phyloP scores from a whole-genome alignment of 345 rosid genomes.

The Gossypium anomalum region DNA sequence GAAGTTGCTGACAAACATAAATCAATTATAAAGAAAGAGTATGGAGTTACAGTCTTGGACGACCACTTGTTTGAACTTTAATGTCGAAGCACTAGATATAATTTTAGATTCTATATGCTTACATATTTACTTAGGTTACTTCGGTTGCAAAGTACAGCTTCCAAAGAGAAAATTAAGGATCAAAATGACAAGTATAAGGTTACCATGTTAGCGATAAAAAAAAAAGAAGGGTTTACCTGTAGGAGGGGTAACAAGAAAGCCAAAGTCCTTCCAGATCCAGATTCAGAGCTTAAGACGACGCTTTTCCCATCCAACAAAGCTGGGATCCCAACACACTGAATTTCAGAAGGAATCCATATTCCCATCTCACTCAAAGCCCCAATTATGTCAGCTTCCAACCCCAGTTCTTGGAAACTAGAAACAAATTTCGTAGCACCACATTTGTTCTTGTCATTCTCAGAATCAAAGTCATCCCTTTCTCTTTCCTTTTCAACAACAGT shows the following conservation, averaged over 20 bases:
- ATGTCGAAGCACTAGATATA: neutral
- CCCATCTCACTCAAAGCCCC: constrained; percentile 42
- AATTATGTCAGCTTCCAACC: constrained; percentile 48
- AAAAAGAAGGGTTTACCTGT: constrained; percentile 33
- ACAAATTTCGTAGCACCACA: constrained; percentile 22
- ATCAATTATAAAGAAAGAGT: neutral
- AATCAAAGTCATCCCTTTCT: neutral
- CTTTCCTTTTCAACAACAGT: constrained; percentile 15
- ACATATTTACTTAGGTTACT: no score
- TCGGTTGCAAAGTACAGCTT: neutral
- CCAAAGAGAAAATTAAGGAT: neutral
- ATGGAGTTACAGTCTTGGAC: neutral
- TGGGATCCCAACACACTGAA: constrained; percentile 64
- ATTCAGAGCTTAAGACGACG: constrained; percentile 59
- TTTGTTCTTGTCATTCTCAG: constrained; percentile 17
- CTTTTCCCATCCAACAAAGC: constrained; percentile 52
- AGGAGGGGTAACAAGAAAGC: constrained; percentile 62
- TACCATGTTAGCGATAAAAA: neutral
- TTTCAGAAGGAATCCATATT: constrained; percentile 58
- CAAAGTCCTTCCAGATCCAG: constrained; percentile 61
- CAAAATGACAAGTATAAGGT: neutral
- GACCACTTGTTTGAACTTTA: neutral
- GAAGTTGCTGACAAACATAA: neutral
- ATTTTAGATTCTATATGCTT: neutral
- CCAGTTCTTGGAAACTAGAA: constrained; percentile 48